These are phyloP conservation scores for Westerdykella aurantiaca DNA, from an alignment of 2,329 filamentous ascomycete species.

Conservation along the genomic window DNA sequence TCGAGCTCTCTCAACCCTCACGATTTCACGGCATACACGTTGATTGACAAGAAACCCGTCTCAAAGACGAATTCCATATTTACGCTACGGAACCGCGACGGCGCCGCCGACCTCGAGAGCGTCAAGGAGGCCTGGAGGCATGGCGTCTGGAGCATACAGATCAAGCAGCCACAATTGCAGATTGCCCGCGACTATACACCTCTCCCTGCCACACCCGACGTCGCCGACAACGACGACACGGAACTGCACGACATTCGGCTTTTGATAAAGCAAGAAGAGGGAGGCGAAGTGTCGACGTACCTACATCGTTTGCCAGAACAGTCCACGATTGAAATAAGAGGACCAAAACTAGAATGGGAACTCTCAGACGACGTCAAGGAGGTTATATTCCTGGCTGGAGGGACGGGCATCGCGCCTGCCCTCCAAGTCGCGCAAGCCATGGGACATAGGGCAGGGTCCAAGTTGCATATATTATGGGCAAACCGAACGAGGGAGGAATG, in stretches of 20 bases:
- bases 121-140: slow-evolving; percentile 46
- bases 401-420: slow-evolving; percentile 87
- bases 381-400: slow-evolving; percentile 82
- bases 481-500: slow-evolving; percentile 63
- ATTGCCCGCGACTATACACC: slow-evolving; percentile 91
- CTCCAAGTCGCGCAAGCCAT: slow-evolving; percentile 70
- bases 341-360: slow-evolving; percentile 66
- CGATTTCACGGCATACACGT: slow-evolving; percentile 60
- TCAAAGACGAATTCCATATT: slow-evolving; percentile 66
- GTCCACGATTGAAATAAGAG: slow-evolving; percentile 66
- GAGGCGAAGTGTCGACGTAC: slow-evolving; percentile 83
- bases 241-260: slow-evolving; percentile 54
- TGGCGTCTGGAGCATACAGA: slow-evolving; percentile 81
- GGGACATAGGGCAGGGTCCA: slow-evolving; percentile 40
- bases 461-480: slow-evolving; percentile 77
- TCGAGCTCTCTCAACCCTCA: slow-evolving; percentile 48
- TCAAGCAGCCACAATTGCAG: slow-evolving; percentile 91
- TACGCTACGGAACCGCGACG: slow-evolving; percentile 48
- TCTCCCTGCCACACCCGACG: slow-evolving; percentile 54
- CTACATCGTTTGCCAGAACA: slow-evolving; percentile 60
- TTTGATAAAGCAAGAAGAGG: slow-evolving; percentile 69
- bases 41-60: slow-evolving; percentile 56
- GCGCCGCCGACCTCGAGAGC: slow-evolving; percentile 23
- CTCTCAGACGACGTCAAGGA: slow-evolving; percentile 50
- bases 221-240: slow-evolving; percentile 15